Evolutionary conservation across 345 rosid genomes (phyloP).

Genomic region (Durio zibethinus): DNA sequence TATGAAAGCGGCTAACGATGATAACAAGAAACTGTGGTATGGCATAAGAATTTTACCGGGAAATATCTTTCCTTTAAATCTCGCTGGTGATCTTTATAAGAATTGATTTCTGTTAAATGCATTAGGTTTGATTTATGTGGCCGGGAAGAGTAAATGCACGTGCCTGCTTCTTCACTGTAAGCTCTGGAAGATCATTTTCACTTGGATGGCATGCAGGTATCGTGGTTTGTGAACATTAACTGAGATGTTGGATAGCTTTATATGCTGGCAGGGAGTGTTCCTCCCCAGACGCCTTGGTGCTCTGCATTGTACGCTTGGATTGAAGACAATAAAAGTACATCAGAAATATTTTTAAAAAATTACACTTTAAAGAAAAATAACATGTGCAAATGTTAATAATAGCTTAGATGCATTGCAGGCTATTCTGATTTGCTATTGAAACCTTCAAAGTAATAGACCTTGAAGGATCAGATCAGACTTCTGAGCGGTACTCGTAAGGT

Average conservation of each 20-base stretch:
- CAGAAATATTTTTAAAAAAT: background rate
- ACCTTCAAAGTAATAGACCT: background rate
- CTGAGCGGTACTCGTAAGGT: constrained; percentile 10
- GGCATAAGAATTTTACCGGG: background rate
- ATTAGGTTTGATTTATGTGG: background rate
- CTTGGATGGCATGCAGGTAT: background rate
- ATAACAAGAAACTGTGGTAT: background rate
- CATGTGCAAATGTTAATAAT: background rate
- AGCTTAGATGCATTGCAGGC: background rate
- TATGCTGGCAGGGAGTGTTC: background rate
- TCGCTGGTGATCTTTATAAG: background rate
- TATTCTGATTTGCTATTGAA: constrained; percentile 11
- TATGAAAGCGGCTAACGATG: background rate
- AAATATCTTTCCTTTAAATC: background rate
- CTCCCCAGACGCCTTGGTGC: background rate
- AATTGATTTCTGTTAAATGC: background rate
- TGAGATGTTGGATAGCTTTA: background rate
- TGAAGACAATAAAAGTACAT: background rate
- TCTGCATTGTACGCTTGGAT: background rate
- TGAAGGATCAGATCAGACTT: background rate
- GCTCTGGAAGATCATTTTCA: background rate
- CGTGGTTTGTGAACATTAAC: background rate
- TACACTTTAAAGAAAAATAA: background rate
- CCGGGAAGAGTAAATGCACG: background rate
- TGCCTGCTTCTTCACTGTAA: background rate